Conservation (phyloP, 108 stramenopile species). For the Cylindrotheca closterium region DNA sequence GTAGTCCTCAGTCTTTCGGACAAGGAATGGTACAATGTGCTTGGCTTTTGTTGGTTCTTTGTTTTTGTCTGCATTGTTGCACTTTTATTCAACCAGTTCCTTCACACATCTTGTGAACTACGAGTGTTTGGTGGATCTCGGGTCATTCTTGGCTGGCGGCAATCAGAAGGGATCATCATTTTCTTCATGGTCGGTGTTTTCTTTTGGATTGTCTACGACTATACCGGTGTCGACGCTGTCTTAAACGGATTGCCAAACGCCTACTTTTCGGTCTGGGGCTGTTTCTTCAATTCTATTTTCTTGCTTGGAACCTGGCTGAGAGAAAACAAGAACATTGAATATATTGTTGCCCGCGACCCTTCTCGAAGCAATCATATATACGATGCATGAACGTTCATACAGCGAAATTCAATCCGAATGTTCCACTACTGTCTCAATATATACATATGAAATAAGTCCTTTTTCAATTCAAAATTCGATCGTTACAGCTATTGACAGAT, state of each 20-base stretch:
- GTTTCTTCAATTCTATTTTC: conserved; percentile 43
- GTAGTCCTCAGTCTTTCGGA: conserved; percentile 10
- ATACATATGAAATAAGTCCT: too few relatives aligned
- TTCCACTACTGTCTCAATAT: too few relatives aligned
- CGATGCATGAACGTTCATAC: neutral
- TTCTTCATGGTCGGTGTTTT: conserved; percentile 12
- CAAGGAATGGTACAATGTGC: conserved; percentile 30
- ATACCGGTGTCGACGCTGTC: conserved; percentile 48
- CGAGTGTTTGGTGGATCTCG: conserved; percentile 9
- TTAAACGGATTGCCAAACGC: conserved; percentile 44
- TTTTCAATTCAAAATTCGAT: too few relatives aligned
- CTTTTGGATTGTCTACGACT: conserved; percentile 33
- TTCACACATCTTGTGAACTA: conserved; percentile 9
- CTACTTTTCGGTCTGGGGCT: conserved; percentile 54
- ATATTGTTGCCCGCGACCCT: neutral
- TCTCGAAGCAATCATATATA: neutral
- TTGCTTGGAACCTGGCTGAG: conserved; percentile 53
- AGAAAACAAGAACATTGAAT: conserved; percentile 47
- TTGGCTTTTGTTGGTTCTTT: conserved; percentile 33
- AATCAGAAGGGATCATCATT: conserved; percentile 36
- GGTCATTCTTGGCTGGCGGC: conserved; percentile 35
- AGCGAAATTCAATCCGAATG: too few relatives aligned
- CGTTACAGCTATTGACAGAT: too few relatives aligned
- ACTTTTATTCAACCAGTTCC: conserved; percentile 32
- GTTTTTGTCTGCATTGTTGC: conserved; percentile 26